Conservation (phyloP, 1,139 yeast genomes). For the Lodderomyces parapsilosis region DNA sequence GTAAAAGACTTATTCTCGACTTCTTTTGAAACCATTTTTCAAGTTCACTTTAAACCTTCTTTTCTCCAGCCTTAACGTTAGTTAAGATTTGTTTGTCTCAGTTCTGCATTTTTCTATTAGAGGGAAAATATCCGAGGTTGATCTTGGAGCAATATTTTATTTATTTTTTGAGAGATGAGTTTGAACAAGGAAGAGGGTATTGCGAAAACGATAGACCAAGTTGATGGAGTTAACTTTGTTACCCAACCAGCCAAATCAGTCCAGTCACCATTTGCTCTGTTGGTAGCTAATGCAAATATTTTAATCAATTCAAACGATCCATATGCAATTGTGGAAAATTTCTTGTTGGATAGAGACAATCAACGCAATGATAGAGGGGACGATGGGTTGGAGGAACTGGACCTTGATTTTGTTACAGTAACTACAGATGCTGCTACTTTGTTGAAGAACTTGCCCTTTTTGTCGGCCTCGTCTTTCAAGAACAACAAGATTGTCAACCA, state of each 20-base stretch:
- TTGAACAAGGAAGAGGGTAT: conserved; percentile 16
- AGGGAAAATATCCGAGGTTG: too few relatives aligned
- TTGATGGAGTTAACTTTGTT: conserved; percentile 33
- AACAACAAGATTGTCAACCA: conserved; percentile 55
- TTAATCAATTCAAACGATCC: conserved; percentile 56
- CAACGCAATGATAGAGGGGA: conserved; percentile 5
- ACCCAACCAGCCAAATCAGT: conserved; percentile 51
- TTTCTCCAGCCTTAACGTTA: too few relatives aligned
- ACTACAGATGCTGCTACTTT: conserved; percentile 54
- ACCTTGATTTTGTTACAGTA: conserved; percentile 44
- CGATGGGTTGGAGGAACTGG: conserved; percentile 10
- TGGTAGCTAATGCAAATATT: conserved; percentile 24
- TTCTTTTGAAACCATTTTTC: background rate
- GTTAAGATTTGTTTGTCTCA: too few relatives aligned
- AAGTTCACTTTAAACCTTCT: too few relatives aligned
- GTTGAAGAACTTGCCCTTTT: conserved; percentile 52
- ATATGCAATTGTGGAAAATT: conserved; percentile 40
- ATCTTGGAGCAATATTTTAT: too few relatives aligned
- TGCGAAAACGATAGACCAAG: conserved; percentile 21
- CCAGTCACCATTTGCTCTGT: conserved; percentile 28
- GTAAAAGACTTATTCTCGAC: background rate
- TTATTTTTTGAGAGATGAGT: conserved; percentile 12
- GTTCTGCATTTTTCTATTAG: too few relatives aligned
- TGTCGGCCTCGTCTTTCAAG: conserved; percentile 43
- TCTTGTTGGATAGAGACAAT: conserved; percentile 18